phyloP scores from a whole-genome alignment of 441 rosid species.

The Capsella rubella region DNA sequence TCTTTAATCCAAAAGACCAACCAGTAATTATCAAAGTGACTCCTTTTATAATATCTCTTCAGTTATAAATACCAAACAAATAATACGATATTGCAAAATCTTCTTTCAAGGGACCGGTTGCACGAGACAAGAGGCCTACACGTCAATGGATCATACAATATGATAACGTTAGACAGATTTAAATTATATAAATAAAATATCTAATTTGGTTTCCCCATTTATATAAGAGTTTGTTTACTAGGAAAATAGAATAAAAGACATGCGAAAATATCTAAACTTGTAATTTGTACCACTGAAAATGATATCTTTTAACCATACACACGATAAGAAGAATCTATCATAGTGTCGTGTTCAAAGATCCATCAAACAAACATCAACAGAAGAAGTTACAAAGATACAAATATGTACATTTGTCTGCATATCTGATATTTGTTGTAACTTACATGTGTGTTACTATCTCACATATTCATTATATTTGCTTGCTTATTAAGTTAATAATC shows the following conservation, averaged over 20 bases:
- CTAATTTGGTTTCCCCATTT: background rate
- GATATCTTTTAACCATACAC: background rate
- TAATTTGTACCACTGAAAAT: constrained; percentile 1
- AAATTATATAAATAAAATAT: constrained; percentile 9
- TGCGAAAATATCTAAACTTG: constrained; percentile 33
- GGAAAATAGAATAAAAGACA: background rate
- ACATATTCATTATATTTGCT: background rate
- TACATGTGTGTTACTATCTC: background rate
- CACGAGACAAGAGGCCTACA: constrained; percentile 16
- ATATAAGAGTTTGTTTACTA: background rate
- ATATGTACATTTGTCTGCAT: background rate
- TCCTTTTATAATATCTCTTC: background rate
- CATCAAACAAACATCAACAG: constrained; percentile 5
- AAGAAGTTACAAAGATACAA: background rate
- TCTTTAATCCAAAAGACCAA: too few species aligned
- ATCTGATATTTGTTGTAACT: background rate
- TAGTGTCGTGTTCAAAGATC: background rate
- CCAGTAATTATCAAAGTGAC: too few species aligned
- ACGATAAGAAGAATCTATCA: background rate
- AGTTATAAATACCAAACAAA: background rate
- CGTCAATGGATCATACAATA: constrained; percentile 21
- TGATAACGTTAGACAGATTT: constrained; percentile 5
- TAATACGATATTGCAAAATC: background rate
- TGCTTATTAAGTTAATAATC: background rate
- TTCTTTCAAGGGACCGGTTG: constrained; percentile 29